Percentiles rank a stretch among this genome's conserved stretches.
phyloP scores from a whole-genome alignment of 1,284 basidiomycete genomes.

The Cystobasidium sp. region DNA sequence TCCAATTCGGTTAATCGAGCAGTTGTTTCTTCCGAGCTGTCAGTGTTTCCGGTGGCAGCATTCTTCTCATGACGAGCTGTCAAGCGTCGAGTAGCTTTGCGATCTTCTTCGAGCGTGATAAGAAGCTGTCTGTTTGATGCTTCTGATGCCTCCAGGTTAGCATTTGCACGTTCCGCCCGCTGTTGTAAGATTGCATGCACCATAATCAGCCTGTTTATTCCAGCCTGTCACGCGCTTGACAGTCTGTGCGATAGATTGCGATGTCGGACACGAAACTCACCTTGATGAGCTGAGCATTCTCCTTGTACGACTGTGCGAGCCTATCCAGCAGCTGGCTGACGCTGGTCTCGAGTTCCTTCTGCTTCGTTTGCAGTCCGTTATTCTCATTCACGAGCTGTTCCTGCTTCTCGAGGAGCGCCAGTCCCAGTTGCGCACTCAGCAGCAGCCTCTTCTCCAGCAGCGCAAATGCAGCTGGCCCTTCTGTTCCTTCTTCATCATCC shows the following conservation, averaged over 20 bases:
- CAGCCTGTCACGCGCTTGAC: not conserved
- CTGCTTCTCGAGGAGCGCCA: constrained; percentile 72
- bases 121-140: constrained; percentile 74
- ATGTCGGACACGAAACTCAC: constrained; percentile 57
- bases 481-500: not conserved
- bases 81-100: constrained; percentile 69
- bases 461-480: constrained; percentile 6
- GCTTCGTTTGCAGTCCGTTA: constrained; percentile 30
- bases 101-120: constrained; percentile 77
- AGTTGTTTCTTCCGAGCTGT: constrained; percentile 46
- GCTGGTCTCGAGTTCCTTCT: constrained; percentile 48
- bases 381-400: constrained; percentile 44
- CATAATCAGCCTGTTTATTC: not conserved
- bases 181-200: constrained; percentile 56
- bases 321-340: constrained; percentile 53
- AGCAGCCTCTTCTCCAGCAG: constrained; percentile 48
- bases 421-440: constrained; percentile 69
- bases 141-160: constrained; percentile 82
- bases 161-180: constrained; percentile 77
- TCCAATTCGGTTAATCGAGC: constrained; percentile 71
- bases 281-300: constrained; percentile 71
- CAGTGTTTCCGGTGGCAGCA: not conserved
- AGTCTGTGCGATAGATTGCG: not conserved
- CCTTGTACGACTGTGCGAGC: constrained; percentile 60
- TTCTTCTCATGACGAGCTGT: constrained; percentile 61